Evolutionary conservation across 108 stramenopile genomes (phyloP).

Genomic region (Cyclotella sp.): DNA sequence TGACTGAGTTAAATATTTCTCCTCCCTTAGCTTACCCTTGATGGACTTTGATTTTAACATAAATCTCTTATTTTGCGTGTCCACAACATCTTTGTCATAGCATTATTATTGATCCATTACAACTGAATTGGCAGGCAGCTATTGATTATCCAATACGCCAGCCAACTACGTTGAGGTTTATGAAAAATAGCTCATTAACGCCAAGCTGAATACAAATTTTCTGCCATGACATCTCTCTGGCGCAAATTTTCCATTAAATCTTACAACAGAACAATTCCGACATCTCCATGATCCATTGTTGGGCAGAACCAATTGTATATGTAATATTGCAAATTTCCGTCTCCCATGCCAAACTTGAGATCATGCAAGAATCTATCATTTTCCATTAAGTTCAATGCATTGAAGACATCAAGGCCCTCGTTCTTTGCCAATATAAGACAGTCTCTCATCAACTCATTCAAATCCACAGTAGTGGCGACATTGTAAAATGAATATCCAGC

Average conservation of each 20-base stretch:
- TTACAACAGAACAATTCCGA: conserved; percentile 96
- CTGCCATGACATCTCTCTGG: too few relatives aligned
- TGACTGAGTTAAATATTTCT: too few relatives aligned
- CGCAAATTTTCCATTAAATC: background rate
- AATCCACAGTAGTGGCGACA: conserved; percentile 88
- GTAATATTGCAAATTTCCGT: conserved; percentile 99
- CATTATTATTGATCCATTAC: too few relatives aligned
- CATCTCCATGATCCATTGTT: conserved; percentile 80
- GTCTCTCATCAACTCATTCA: conserved; percentile 93
- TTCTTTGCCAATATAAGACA: conserved; percentile 91
- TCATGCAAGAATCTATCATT: conserved; percentile 89
- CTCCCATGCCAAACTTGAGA: conserved; percentile 97
- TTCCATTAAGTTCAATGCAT: conserved; percentile 98
- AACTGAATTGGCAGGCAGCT: too few relatives aligned
- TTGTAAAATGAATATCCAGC: conserved; percentile 99
- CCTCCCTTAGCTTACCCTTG: too few relatives aligned
- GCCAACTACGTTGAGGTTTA: too few relatives aligned
- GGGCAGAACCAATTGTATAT: conserved; percentile 98
- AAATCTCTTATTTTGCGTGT: too few relatives aligned
- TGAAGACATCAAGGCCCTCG: conserved; percentile 95
- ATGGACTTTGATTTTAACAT: too few relatives aligned
- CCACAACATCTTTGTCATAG: too few relatives aligned
- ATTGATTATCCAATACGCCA: too few relatives aligned
- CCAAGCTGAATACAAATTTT: too few relatives aligned
- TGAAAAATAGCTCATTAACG: too few relatives aligned